Evolutionary conservation across 2,329 filamentous ascomycete species (phyloP), one percentile per base, ranked within the genome.

Genomic region (Exophiala sideris): DNA sequence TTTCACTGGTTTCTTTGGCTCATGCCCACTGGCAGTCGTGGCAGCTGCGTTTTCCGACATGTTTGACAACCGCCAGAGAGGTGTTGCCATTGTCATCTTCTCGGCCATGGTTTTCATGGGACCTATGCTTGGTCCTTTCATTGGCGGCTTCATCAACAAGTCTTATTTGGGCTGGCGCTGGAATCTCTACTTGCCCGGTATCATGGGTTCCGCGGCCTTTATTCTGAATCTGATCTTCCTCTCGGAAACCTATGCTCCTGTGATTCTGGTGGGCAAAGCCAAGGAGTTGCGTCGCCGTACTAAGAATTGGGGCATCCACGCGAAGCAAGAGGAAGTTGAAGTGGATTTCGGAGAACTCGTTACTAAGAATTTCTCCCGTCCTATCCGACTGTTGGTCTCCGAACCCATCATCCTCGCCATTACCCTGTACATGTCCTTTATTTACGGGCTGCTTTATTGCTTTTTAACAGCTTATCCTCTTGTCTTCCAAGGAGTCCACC

Each of bases 261-360:
- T 82, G 0, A 77, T 84, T 11, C 71, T 84, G 2, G 76, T 84
- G 35, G 67, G 71, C 12, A 84, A 84, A 62, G 80, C 80, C 3
- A 67, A 73, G 3, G 78, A 82, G 56, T 65, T 83, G 2, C 71
- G 80, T 32, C 73, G 80, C 33, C 67, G 77, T 21, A 83, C 80
- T 1, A 76, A 76, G 65, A 83, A 83, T 57, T 83, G 80, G 79
- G 80, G 80, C 9, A 82, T 83, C 47, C 81, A 84, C 62, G 81
- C 81, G n/a, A 80, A 79, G 62, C 71, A 76, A 53, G 78, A 80
- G 58, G 76, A 79, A 67, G 76, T 80, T 45, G 77, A 80, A 62
- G 71, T 79, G 34, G 77, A 80, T 57, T 70, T 80, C 53, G 69
- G 67, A 5, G 76, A 78, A 51, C 64, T 80, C 34, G 65, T 79